Conservation (phyloP, 768 basidiomycete genomes). For the Pisolithus marmoratus region DNA sequence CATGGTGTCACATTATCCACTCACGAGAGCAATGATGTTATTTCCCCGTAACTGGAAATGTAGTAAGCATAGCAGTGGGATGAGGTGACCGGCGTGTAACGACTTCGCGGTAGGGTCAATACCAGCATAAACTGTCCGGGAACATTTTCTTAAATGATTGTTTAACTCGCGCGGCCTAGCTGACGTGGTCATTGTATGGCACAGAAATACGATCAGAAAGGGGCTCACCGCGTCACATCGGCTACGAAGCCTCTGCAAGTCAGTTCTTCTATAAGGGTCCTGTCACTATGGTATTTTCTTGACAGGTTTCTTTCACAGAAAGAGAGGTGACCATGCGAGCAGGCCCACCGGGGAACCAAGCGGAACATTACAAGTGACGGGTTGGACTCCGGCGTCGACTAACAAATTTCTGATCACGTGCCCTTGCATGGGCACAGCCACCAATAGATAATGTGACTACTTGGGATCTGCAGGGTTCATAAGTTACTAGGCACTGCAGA, state of each 20-base stretch:
- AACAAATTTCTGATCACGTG: too few species aligned
- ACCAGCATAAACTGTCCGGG: constrained; percentile 73
- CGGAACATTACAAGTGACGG: constrained; percentile 14
- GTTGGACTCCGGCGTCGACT: background rate
- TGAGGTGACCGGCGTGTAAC: constrained; percentile 89
- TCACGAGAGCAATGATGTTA: constrained; percentile 73
- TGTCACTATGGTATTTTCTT: constrained; percentile 15
- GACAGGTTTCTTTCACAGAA: background rate
- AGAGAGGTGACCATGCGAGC: background rate
- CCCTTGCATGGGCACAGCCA: too few species aligned
- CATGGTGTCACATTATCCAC: constrained; percentile 20
- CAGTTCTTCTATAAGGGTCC: constrained; percentile 29
- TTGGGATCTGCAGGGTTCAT: background rate
- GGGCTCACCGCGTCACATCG: constrained; percentile 31
- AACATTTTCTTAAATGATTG: constrained; percentile 28
- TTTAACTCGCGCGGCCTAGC: constrained; percentile 39
- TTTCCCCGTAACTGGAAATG: constrained; percentile 91
- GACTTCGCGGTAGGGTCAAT: constrained; percentile 90
- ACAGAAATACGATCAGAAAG: background rate
- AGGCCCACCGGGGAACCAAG: constrained; percentile 13
- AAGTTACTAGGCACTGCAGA: background rate
- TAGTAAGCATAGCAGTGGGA: constrained; percentile 80
- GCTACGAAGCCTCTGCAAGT: constrained; percentile 28
- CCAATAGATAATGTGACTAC: too few species aligned
- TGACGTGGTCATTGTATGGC: background rate